Base-by-base conservation (phyloP, 805 yeast species). In the Barnettozyma siamensis region DNA sequence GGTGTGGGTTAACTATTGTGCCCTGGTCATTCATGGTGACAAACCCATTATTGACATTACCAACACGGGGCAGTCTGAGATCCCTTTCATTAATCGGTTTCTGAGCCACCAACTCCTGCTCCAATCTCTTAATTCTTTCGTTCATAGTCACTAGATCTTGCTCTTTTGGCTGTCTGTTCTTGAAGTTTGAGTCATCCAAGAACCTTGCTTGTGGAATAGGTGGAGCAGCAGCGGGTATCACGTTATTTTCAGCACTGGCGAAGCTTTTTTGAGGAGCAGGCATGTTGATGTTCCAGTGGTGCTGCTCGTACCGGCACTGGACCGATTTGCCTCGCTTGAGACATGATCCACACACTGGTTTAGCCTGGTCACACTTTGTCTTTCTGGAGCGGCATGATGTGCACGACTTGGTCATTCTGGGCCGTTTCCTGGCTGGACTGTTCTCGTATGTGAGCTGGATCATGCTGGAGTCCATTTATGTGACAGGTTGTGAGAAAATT, bases 291-390 rank as follows among this genome's bases (percentile, higher is more conserved):
- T 41, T 49, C 58, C 58, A 54, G 3, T 42, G 43, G 6, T 53
- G 40, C n/a, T 49, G 51, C 13, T 46, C 54, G 30, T 56, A 56
- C 8, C 38, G 43, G 35, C 60, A 56, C 16, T 18, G 31, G 28
- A 37, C 34, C 0, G 51, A 33, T 31, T 43, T 44, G 7, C 44
- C 52, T 12, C 49, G 42, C 27, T 41, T 48, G 27, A 36, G 31
- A 26, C 60, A 57, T 2, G 46, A 35, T 0, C 53, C 50, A 34
- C 60, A 57, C 1, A 40, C 43, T 1, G 60, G 60, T 35, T 49
- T 54, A 0, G 18, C 31, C 31, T 54, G 50, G 35, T 57, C 59
- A 34, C 60, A 57, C 47, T 48, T 55, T 10, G 51, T 54, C 47
- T 57, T 57, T 43, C 48, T 49, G 30, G 48, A 49, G 15, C 60